Percentiles rank a stretch among this genome's conserved stretches.
phyloP scores from a whole-genome alignment of 2,329 filamentous ascomycete genomes.

The Botrytis fragariae region DNA sequence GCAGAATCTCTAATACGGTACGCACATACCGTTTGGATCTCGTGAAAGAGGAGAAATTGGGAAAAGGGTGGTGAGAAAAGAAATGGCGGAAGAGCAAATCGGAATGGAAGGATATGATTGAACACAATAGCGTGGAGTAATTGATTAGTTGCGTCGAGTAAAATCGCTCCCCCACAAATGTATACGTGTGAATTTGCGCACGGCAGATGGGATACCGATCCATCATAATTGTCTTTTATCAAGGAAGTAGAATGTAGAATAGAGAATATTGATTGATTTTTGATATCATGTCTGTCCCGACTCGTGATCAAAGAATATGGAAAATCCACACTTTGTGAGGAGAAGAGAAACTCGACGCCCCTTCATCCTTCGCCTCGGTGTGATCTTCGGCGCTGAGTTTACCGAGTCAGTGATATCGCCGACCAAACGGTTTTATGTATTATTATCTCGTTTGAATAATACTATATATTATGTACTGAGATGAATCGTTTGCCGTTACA shows the following conservation, averaged over 20 bases:
- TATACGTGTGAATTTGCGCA: not conserved
- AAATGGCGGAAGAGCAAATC: not conserved
- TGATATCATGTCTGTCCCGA: not conserved
- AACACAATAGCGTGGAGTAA: not conserved
- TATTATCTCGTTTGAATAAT: not conserved
- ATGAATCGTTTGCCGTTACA: not conserved
- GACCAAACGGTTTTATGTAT: slow-evolving; percentile 10
- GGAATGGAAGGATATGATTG: not conserved
- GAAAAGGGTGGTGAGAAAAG: not conserved
- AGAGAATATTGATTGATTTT: not conserved
- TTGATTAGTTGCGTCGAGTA: not conserved
- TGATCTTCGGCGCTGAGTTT: not conserved
- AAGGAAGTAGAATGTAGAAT: not conserved
- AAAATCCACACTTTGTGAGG: not conserved
- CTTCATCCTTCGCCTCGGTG: slow-evolving; percentile 10
- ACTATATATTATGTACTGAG: not conserved
- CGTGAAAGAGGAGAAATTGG: not conserved
- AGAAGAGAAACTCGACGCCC: not conserved
- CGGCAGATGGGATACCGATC: not conserved
- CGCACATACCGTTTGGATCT: slow-evolving; percentile 6
- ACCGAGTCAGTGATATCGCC: slow-evolving; percentile 9
- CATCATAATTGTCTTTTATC: not conserved
- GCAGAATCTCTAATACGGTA: not conserved
- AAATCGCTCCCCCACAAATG: not conserved
- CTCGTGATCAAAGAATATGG: not conserved